phyloP scores from a whole-genome alignment of 2,329 filamentous ascomycete species.

The Arthrobotrys megalospora region DNA sequence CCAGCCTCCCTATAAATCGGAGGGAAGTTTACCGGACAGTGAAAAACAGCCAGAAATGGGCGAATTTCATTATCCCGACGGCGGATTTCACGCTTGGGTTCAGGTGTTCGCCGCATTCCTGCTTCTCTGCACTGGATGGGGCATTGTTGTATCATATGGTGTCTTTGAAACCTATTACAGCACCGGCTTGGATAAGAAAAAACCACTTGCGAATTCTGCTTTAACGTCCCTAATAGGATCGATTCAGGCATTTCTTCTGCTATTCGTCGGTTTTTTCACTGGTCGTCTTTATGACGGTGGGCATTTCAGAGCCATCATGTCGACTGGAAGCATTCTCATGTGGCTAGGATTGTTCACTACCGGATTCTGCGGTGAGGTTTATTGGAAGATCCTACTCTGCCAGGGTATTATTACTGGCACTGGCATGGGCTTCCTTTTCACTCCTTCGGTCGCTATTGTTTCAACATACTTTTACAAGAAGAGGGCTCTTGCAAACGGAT shows the following conservation, averaged over 20 bases:
- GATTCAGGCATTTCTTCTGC: conserved; percentile 71
- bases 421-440: conserved; percentile 73
- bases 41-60: conserved; percentile 40
- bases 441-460: conserved; percentile 72
- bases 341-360: conserved; percentile 71
- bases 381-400: conserved; percentile 66
- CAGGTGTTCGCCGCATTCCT: conserved; percentile 68
- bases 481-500: conserved; percentile 74
- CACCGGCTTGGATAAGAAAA: conserved; percentile 62
- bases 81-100: conserved; percentile 68
- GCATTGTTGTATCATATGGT: conserved; percentile 73
- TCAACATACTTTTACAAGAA: conserved; percentile 76
- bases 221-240: conserved; percentile 73
- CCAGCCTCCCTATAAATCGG: conserved; percentile 42
- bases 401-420: conserved; percentile 75
- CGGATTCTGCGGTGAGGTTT: conserved; percentile 69
- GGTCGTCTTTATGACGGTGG: conserved; percentile 72
- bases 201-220: conserved; percentile 68
- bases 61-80: conserved; percentile 64
- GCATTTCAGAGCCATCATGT: conserved; percentile 69
- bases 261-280: conserved; percentile 70
- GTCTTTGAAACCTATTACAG: conserved; percentile 73
- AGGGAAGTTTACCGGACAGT: conserved; percentile 30
- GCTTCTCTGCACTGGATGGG: conserved; percentile 68
- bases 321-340: conserved; percentile 68